These are phyloP conservation scores for Cystobasidium ongulense DNA, from an alignment of 768 basidiomycete genomes.

Conservation along the genomic window DNA sequence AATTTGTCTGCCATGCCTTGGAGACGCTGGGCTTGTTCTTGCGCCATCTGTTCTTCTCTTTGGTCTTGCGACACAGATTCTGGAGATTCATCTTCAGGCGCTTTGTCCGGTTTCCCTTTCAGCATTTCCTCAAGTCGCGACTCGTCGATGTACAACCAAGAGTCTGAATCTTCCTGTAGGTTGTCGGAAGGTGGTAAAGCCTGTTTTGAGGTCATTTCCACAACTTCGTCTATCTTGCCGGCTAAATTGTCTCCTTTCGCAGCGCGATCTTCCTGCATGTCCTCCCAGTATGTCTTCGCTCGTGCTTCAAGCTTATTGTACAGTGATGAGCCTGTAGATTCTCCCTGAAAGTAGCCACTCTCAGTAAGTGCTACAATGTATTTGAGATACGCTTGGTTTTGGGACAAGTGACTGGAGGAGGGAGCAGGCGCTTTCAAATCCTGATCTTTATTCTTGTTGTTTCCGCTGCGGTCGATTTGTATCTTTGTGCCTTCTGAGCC, in stretches of 20 bases:
- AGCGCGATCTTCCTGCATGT: conserved; percentile 39
- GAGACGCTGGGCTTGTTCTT: conserved; percentile 58
- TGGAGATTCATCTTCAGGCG: background rate
- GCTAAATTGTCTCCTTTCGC: background rate
- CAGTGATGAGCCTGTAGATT: conserved; percentile 64
- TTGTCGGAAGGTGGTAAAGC: background rate
- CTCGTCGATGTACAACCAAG: conserved; percentile 59
- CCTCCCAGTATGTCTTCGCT: conserved; percentile 61
- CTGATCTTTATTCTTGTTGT: background rate
- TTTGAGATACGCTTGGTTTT: conserved; percentile 45
- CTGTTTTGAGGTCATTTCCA: background rate
- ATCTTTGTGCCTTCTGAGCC: background rate
- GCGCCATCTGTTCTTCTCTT: conserved; percentile 47
- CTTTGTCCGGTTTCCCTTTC: conserved; percentile 12
- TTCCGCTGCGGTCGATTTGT: background rate
- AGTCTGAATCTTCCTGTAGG: conserved; percentile 61
- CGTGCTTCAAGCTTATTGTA: conserved; percentile 68
- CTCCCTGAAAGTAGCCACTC: conserved; percentile 67
- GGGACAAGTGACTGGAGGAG: background rate
- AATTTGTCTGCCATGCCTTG: conserved; percentile 74
- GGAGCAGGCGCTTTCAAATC: background rate
- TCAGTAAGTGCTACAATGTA: conserved; percentile 62
- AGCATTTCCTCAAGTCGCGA: conserved; percentile 37
- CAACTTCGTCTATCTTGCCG: background rate
- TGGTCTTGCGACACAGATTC: conserved; percentile 36